phyloP scores from a whole-genome alignment of 495 filamentous ascomycete species.

The Halenospora varia region DNA sequence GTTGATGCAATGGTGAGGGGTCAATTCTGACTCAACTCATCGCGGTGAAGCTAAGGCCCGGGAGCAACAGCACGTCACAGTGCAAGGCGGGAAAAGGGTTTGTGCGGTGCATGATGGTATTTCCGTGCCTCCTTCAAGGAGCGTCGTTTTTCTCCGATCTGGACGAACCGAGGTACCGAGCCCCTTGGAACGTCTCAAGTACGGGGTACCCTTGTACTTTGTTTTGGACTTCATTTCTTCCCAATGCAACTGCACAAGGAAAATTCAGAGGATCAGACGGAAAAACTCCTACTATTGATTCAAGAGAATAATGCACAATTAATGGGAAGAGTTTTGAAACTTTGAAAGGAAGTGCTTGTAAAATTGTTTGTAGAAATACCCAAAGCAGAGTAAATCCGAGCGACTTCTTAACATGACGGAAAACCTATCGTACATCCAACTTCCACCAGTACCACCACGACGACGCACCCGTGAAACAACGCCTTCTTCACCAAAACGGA shows the following conservation, averaged over 20 bases:
- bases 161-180: background rate
- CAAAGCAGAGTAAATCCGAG: background rate
- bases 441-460: no score
- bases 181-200: background rate
- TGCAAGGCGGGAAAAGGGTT: no score
- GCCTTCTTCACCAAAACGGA: background rate
- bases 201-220: background rate
- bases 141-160: no score
- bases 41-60: no score
- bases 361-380: background rate
- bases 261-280: background rate
- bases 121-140: background rate
- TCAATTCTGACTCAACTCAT: no score
- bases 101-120: background rate
- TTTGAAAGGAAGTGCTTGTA: background rate
- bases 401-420: background rate
- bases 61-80: no score
- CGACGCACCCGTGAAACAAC: background rate
- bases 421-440: background rate
- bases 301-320: no score
- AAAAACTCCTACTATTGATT: no score
- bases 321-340: background rate
- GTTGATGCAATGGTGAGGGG: background rate
- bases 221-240: background rate
- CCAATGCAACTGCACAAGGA: background rate